Conservation (phyloP, 169 alveolate genomes). For the Cryptosporidium sp. region DNA sequence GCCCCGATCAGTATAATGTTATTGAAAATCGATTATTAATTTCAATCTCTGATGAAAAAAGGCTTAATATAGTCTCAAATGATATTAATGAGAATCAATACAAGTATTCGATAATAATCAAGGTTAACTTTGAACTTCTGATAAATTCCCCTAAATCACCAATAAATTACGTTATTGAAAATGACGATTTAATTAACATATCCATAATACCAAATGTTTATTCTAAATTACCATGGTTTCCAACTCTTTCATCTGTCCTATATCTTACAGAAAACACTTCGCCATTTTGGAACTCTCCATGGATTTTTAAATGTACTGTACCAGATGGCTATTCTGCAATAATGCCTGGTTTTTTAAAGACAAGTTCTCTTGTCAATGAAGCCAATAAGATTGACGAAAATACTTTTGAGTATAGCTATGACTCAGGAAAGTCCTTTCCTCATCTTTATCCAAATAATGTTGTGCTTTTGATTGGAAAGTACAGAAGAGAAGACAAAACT, state of each 20-base stretch:
- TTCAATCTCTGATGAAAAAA: not conserved
- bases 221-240: slow-evolving; percentile 64
- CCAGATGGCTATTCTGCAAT: slow-evolving; percentile 56
- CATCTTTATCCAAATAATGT: slow-evolving; percentile 58
- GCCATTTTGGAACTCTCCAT: slow-evolving; percentile 64
- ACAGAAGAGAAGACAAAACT: slow-evolving; percentile 5
- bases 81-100: not conserved
- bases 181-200: slow-evolving; percentile 5
- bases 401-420: slow-evolving; percentile 25
- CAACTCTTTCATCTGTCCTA: slow-evolving; percentile 37
- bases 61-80: not conserved
- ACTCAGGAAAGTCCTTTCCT: slow-evolving; percentile 48
- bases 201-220: slow-evolving; percentile 16
- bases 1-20: not conserved
- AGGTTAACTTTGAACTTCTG: slow-evolving; percentile 19
- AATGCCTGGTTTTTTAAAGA: slow-evolving; percentile 40
- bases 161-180: slow-evolving; percentile 13
- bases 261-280: slow-evolving; percentile 53
- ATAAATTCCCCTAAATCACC: slow-evolving; percentile 42
- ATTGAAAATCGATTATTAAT: slow-evolving; percentile 34
- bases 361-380: not conserved
- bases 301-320: slow-evolving; percentile 58
- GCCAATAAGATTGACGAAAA: not conserved
- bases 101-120: not conserved
- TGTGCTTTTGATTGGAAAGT: slow-evolving; percentile 43